These are phyloP conservation scores for Hanseniaspora occidentalis DNA, from an alignment of 805 yeast species.

Conservation along the genomic window DNA sequence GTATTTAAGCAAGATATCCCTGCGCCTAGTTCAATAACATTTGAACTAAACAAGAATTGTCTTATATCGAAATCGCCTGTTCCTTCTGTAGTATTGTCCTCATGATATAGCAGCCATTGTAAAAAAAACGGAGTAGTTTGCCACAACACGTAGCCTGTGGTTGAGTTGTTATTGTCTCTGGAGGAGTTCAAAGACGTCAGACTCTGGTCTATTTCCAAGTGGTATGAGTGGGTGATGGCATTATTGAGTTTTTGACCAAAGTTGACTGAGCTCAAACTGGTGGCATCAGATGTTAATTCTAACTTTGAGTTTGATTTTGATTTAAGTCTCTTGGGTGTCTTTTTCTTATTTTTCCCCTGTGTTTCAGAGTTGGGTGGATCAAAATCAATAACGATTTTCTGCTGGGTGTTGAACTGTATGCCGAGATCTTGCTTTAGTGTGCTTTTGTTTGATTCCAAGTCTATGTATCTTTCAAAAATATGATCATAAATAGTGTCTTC, in stretches of 20 bases:
- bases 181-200: conserved; percentile 19
- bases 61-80: conserved; percentile 8
- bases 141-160: conserved; percentile 27
- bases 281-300: no score
- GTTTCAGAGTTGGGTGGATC: conserved; percentile 11
- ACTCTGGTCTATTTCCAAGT: conserved; percentile 19
- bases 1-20: conserved; percentile 23
- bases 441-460: conserved; percentile 12
- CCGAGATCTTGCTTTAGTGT: conserved; percentile 23
- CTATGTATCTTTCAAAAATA: conserved; percentile 20
- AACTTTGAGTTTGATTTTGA: conserved; percentile 2
- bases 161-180: conserved; percentile 21
- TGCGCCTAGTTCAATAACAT: conserved; percentile 21
- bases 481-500: conserved; percentile 19
- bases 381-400: conserved; percentile 13
- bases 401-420: conserved; percentile 11
- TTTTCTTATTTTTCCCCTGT: conserved; percentile 1
- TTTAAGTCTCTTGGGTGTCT: not conserved
- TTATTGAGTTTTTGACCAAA: no score
- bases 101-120: conserved; percentile 22
- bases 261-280: no score
- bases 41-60: not conserved
- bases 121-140: conserved; percentile 22
- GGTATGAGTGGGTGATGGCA: no score
- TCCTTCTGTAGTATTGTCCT: conserved; percentile 11